Conservation (phyloP, 805 yeast genomes). For the Jamesozyma spencerorum region DNA sequence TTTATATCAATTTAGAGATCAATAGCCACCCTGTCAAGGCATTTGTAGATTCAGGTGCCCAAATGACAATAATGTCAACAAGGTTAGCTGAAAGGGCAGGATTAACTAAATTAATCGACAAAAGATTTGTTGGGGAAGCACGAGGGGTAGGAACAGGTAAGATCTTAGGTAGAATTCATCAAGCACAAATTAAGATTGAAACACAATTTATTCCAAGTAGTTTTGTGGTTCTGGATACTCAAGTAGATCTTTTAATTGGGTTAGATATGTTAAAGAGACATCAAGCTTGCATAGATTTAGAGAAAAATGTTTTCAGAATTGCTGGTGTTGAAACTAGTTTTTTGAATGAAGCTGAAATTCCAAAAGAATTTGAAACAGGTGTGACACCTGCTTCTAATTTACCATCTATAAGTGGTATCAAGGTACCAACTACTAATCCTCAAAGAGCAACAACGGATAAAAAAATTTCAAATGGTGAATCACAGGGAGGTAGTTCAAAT, state of each 20-base stretch:
- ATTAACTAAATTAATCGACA: slow-evolving; percentile 65
- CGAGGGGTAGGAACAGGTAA: slow-evolving; percentile 80
- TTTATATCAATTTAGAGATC: slow-evolving; percentile 67
- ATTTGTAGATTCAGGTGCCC: slow-evolving; percentile 96
- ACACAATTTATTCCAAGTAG: slow-evolving; percentile 54
- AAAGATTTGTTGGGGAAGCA: slow-evolving; percentile 71
- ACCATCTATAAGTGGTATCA: too few species aligned
- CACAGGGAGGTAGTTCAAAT: not conserved
- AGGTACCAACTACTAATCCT: not conserved
- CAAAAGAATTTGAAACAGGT: slow-evolving; percentile 30
- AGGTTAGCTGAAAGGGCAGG: slow-evolving; percentile 65
- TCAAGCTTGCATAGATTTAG: slow-evolving; percentile 72
- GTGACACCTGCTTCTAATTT: too few species aligned
- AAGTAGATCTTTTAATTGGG: slow-evolving; percentile 65
- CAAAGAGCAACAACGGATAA: slow-evolving; percentile 1
- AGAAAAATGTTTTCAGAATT: slow-evolving; percentile 51
- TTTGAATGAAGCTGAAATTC: slow-evolving; percentile 62
- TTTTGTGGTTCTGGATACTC: slow-evolving; percentile 61
- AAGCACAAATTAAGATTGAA: slow-evolving; percentile 77
- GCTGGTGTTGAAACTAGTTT: slow-evolving; percentile 70
- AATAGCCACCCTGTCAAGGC: slow-evolving; percentile 81
- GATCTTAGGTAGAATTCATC: slow-evolving; percentile 78
- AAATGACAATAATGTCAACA: slow-evolving; percentile 74
- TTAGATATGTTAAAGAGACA: slow-evolving; percentile 86
- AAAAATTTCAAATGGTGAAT: not conserved